Base-by-base conservation (phyloP, 2,329 filamentous ascomycete species). In the Fusarium buxicola region DNA sequence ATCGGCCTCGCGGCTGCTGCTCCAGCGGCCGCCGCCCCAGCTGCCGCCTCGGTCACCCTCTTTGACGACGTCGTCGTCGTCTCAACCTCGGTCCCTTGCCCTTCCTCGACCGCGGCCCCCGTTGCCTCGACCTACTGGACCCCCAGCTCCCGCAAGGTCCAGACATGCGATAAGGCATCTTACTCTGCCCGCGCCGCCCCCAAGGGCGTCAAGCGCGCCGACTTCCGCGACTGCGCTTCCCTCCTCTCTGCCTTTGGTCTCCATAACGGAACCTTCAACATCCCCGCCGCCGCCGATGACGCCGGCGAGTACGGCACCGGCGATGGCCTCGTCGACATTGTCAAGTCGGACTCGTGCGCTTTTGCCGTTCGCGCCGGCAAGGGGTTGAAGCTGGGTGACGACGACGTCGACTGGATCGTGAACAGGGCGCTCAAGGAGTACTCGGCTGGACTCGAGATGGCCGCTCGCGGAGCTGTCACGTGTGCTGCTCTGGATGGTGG, bases 171-270 rank as follows among this genome's bases (percentile, higher is more conserved):
- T 47, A 53, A 64, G 10, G 53, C 66, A 13, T 69, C 68, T 7
- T 74, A 71, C 56, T 16, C 39, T 12, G 58, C 40, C 21, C 41
- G 31, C 31, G 39, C 62, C 8, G 65, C 65, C 16, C 48, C 63
- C 39, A 51, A 40, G 36, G 54, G 60, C 40, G 50, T 49, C 25
- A 57, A 57, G 18, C 65, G 71, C 25, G 74, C 73, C 45, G 57
- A 74, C 60, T 76, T 71, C 67, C 60, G 63, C 13, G 63, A 70
- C 46, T 76, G 74, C 32, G 73, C 72, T 16, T 68, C 73, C 5
- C 68, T 76, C 3, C 72, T 70, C 53, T 75, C 72, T 44, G 54
- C 60, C 2, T 75, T 73, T 68, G 63, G 63, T 4, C 57, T 57
- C 11, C 53, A 62, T 32, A 76, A 74, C 35, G 74, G 74, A n/a